These are phyloP conservation scores for Thermomyces lanuginosus DNA, from an alignment of 2,329 filamentous ascomycete genomes.

Conservation along the genomic window DNA sequence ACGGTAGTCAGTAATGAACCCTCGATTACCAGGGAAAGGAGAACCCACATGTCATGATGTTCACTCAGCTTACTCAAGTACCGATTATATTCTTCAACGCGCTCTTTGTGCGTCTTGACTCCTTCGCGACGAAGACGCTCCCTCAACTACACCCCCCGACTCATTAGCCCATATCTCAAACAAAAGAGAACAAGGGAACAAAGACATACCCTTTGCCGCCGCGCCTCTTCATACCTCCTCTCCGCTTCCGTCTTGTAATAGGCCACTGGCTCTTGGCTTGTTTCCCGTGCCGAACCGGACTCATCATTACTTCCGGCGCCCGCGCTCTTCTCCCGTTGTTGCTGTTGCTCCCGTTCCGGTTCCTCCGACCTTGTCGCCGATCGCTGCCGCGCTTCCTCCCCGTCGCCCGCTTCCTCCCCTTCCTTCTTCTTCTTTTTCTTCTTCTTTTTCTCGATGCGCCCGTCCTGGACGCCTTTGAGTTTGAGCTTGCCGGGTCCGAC, in stretches of 20 bases:
- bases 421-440: conserved; percentile 31
- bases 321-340: conserved; percentile 1
- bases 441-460: conserved; percentile 30
- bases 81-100: conserved; percentile 86
- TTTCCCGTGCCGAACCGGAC: conserved; percentile 7
- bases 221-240: conserved; percentile 60
- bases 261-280: conserved; percentile 14
- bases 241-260: conserved; percentile 74
- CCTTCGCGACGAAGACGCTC: conserved; percentile 69
- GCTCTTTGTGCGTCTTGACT: conserved; percentile 90
- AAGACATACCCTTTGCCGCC: conserved; percentile 56
- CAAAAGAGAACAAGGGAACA: conserved; percentile 3
- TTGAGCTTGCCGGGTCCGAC: conserved; percentile 61
- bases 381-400: not conserved
- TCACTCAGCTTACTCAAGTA: conserved; percentile 85
- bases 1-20: conserved; percentile 1
- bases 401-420: conserved; percentile 4
- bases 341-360: conserved; percentile 1
- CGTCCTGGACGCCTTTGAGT: conserved; percentile 55
- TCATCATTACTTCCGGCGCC: conserved; percentile 1
- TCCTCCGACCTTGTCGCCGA: not conserved
- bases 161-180: too few species aligned
- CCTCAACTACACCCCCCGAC: conserved; percentile 60
- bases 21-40: conserved; percentile 1
- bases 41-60: conserved; percentile 77